Evolutionary conservation across 1,284 basidiomycete species (phyloP), one percentile per base, ranked within the genome.

Genomic region (Cutaneotrichosporon daszewskae): DNA sequence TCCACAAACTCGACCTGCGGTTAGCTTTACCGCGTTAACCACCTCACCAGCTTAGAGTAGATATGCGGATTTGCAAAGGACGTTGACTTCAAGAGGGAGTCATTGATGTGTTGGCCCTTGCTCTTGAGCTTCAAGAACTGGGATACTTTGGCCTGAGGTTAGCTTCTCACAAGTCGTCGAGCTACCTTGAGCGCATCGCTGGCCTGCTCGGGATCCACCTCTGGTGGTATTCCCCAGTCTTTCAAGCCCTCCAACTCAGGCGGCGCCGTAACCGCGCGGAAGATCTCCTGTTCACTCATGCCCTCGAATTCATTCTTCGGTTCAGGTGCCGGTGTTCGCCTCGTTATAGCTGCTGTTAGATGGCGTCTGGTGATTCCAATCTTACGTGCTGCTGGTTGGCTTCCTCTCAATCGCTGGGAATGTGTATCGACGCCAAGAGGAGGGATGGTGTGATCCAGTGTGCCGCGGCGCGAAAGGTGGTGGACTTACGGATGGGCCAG

Each of bases 51-150:
- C 57, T 91, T 88, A 4, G 85, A 76, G 66, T 94, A 94, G 11
- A 97, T 79, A 64, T 95, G 87, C 0, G 94, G 94, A 60, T 98
- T 97, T 22, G 88, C 83, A 70, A 96, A 97, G 0, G 87, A 81
- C 20, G 87, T 83, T 54, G 85, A 89, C 8, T 81, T 78, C 80
- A 92, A 85, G 26, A 98, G 78, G 1, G 86, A 86, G 64, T 90
- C 87, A 66, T 97, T 97, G 74, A 95, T 96, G 64, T 95, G 91
- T 52, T 83, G 83, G 1, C 72, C 74, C 44, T 79, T 76, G 51
- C 82, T 73, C 66, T 89, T 94, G 45, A 90, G 78, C 5, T 73
- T 64, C 47, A 81, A 78, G 60, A 85, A 97, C 47, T 84, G 82
- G 0, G 78, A 71, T 14, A 91, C 77, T 67, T 92, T 92, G 2